Evolutionary conservation across 75 land plant genomes (phyloP), one percentile per base, ranked within the genome.

Genomic region (Picea glauca): DNA sequence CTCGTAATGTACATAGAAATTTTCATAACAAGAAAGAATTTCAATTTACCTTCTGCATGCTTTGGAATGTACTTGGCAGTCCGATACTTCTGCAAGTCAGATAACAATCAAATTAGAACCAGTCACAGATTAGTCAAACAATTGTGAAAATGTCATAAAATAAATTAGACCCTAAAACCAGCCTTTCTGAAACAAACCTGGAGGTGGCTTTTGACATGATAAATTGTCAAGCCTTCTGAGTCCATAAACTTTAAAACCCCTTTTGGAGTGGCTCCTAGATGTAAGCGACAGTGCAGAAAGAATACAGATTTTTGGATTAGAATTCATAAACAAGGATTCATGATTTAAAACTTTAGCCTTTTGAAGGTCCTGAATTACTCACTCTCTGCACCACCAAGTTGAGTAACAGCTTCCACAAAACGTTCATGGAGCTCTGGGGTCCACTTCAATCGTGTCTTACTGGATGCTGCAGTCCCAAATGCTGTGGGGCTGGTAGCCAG

Each of bases 121-220:
- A 33, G 76, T n/a, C 35, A 13, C 73, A 64, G 40, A 31, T 26
- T 14, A 43, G 58, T 21, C 31, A 72, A 31, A 58, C 58, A 32
- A 58, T 13, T 38, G 6, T 33, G 32, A 59, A 21, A 14, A 59
- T 43, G 57, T 65, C 14, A 61, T 8, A 81, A 61, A n/a, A 73
- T n/a, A 21, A 40, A 14, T 58, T 23, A 15, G n/a, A 58, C n/a
- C 13, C 30, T 58, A 83, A 40, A n/a, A n/a, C 74, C n/a, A 11
- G 56, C 56, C 11, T 50, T 50, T 50, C 11, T 50, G 13, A 40
- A 70, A 43, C 74, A 70, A 70, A 84, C 96, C 94, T 94, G 96
- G 56, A 94, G 77, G 62, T 94, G 96, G 62, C 96, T 94, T 81
- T 94, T 94, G 4, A 94, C 89, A 80, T 94, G 96, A 77, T 91